Evolutionary conservation across 2,329 filamentous ascomycete genomes (phyloP).

Genomic region (Fusarium neocosmosporiellum): DNA sequence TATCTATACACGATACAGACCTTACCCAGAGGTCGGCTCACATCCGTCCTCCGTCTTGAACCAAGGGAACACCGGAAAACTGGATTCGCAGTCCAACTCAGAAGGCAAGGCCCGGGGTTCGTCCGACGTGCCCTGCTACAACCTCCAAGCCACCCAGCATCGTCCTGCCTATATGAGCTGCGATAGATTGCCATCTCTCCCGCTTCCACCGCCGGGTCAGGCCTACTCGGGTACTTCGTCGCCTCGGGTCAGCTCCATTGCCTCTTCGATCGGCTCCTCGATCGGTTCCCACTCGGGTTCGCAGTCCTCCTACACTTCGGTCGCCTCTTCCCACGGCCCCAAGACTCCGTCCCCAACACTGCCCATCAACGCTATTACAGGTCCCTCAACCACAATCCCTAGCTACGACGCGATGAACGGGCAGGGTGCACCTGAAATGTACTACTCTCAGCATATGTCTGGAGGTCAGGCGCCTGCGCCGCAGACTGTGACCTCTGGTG

Average conservation of each 20-base stretch:
- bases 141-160: conserved; percentile 66
- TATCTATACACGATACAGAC: neutral
- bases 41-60: conserved; percentile 5
- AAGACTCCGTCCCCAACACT: conserved; percentile 83
- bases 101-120: conserved; percentile 84
- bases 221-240: conserved; percentile 78
- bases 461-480: conserved; percentile 79
- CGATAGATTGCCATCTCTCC: conserved; percentile 78
- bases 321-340: conserved; percentile 69
- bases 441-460: conserved; percentile 84
- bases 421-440: conserved; percentile 80
- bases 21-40: neutral
- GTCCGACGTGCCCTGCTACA: conserved; percentile 77
- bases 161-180: conserved; percentile 70
- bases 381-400: conserved; percentile 46
- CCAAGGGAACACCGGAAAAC: conserved; percentile 77
- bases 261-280: conserved; percentile 63
- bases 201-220: conserved; percentile 76
- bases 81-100: conserved; percentile 91
- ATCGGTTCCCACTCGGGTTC: conserved; percentile 56
- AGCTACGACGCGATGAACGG: conserved; percentile 75
- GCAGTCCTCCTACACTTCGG: conserved; percentile 66
- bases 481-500: conserved; percentile 79
- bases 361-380: conserved; percentile 57
- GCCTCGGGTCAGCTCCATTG: conserved; percentile 81